Conservation (phyloP, 1,284 basidiomycete genomes). For the Apiotrichum akiyoshidainum region DNA sequence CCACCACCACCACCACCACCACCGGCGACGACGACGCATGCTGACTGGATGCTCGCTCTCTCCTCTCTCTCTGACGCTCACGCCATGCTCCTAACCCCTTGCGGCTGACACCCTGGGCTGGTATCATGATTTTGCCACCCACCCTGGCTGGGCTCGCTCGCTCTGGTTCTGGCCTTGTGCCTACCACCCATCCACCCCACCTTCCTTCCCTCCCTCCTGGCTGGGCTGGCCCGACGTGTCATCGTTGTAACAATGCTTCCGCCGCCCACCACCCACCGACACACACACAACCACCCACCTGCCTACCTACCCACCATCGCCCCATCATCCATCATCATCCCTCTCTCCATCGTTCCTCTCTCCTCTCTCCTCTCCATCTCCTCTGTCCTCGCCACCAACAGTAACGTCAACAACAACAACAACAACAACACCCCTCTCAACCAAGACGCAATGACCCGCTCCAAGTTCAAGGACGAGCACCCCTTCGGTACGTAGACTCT, state of each 20-base stretch:
- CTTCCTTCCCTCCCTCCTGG: no score
- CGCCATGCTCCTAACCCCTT: no score
- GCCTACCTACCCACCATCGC: neutral
- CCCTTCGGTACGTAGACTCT: slow-evolving; percentile 73
- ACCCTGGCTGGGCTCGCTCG: no score
- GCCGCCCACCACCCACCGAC: neutral
- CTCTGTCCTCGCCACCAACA: neutral
- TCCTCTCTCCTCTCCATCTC: neutral
- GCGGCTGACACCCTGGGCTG: no score
- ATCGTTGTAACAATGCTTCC: neutral
- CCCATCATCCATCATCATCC: neutral
- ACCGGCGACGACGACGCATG: no score
- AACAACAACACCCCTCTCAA: neutral
- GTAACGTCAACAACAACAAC: neutral
- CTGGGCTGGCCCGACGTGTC: neutral
- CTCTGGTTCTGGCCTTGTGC: no score
- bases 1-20: no score
- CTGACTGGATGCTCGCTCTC: no score
- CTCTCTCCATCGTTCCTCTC: neutral
- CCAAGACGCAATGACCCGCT: slow-evolving; percentile 65
- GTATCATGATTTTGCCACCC: no score
- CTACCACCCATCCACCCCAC: no score
- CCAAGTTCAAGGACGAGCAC: slow-evolving; percentile 99
- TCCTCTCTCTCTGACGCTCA: no score
- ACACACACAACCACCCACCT: neutral